Evolutionary conservation across 768 basidiomycete species (phyloP).

Genomic region (Rickenella mellea): DNA sequence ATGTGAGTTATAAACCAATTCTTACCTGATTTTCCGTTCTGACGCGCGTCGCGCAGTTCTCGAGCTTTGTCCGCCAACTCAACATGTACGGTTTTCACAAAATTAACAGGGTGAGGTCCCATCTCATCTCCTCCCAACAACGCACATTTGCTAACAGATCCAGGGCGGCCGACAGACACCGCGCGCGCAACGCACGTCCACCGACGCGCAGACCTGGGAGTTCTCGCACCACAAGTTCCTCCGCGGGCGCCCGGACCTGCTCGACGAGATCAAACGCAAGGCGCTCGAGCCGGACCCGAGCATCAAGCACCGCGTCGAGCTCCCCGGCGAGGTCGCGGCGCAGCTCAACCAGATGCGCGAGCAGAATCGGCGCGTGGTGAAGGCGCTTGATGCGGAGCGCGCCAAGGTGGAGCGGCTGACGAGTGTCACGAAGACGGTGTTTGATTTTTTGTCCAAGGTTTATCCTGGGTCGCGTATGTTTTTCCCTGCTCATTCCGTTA

Average conservation of each 20-base stretch:
- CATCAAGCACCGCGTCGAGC: constrained; percentile 62
- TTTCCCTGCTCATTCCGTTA: neutral
- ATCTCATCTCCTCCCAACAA: constrained; percentile 2
- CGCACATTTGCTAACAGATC: neutral
- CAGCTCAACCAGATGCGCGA: constrained; percentile 65
- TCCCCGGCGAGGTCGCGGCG: constrained; percentile 68
- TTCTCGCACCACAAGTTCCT: constrained; percentile 84
- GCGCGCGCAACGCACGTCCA: constrained; percentile 71
- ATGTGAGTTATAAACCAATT: constrained; percentile 37
- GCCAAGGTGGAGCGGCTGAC: constrained; percentile 55
- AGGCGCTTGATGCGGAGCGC: constrained; percentile 38
- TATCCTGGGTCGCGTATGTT: constrained; percentile 45
- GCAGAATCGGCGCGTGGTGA: constrained; percentile 51
- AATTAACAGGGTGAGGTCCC: constrained; percentile 64
- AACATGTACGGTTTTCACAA: constrained; percentile 98
- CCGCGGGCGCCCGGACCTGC: constrained; percentile 67
- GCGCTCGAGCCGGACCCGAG: constrained; percentile 73
- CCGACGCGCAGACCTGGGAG: constrained; percentile 80
- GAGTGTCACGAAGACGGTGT: constrained; percentile 46
- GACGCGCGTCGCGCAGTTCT: constrained; percentile 46
- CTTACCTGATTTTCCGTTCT: neutral
- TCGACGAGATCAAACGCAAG: constrained; percentile 83
- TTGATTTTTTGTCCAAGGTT: constrained; percentile 51
- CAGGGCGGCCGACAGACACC: constrained; percentile 43
- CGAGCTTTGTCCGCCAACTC: constrained; percentile 87